Evolutionary conservation across 352 stramenopile species (phyloP).

Genomic region (Heterotrichella gracilis): DNA sequence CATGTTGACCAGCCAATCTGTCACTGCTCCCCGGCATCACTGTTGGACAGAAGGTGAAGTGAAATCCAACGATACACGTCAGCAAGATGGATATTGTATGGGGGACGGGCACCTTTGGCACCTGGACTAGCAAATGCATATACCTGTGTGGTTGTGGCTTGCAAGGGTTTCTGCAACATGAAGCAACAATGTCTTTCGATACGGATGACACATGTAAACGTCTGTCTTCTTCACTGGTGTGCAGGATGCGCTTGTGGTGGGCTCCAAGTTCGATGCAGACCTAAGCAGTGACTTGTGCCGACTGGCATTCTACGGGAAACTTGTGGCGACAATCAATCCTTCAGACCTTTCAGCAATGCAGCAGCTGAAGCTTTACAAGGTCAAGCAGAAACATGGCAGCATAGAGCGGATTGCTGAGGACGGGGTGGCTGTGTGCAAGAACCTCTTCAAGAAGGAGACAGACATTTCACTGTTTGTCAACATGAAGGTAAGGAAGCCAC

Average conservation of each 20-base stretch:
- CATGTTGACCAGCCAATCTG: no score
- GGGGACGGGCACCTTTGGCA: no score
- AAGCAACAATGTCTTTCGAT: slow-evolving; percentile 16
- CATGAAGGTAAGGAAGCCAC: slow-evolving; percentile 31
- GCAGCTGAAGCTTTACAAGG: slow-evolving; percentile 28
- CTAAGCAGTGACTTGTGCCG: slow-evolving; percentile 30
- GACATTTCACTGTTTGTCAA: slow-evolving; percentile 36
- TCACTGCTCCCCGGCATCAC: no score
- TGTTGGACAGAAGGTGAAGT: no score
- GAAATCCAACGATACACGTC: no score
- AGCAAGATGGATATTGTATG: no score
- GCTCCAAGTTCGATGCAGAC: slow-evolving; percentile 32
- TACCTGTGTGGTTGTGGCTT: no score
- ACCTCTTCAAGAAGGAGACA: slow-evolving; percentile 41
- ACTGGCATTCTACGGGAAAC: slow-evolving; percentile 34
- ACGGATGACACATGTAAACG: slow-evolving; percentile 36
- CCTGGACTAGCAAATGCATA: no score
- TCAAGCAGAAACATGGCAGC: slow-evolving; percentile 28
- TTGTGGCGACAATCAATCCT: slow-evolving; percentile 27
- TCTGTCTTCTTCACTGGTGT: slow-evolving; percentile 35
- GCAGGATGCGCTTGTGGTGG: slow-evolving; percentile 32
- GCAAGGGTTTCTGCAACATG: no score
- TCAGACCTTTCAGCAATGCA: slow-evolving; percentile 12
- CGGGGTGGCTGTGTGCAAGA: slow-evolving; percentile 28
- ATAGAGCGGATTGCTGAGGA: slow-evolving; percentile 30